phyloP scores from a whole-genome alignment of 2,329 filamentous ascomycete species.

The Aurifilum marmelostoma region DNA sequence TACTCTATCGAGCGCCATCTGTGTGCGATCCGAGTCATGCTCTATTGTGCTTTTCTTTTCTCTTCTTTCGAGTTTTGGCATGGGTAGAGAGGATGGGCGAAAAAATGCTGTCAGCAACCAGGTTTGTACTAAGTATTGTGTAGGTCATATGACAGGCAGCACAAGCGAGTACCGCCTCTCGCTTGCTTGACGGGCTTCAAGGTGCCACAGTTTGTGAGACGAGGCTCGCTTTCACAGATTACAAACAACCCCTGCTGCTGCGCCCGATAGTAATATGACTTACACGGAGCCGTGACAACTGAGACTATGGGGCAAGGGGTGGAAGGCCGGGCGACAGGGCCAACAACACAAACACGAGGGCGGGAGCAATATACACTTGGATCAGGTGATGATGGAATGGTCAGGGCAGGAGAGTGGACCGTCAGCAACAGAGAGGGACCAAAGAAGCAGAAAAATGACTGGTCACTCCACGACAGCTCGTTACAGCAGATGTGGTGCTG shows the following conservation, averaged over 20 bases:
- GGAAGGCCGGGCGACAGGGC: neutral
- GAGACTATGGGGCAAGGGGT: too few species aligned
- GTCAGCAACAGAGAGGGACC: too few species aligned
- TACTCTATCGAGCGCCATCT: neutral
- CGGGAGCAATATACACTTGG: neutral
- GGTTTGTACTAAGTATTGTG: neutral
- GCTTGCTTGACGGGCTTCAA: neutral
- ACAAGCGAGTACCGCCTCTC: neutral
- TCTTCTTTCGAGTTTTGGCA: too few species aligned
- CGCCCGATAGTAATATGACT: neutral
- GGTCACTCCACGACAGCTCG: neutral
- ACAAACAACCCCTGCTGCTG: neutral
- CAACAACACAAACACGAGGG: neutral
- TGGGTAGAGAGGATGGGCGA: neutral
- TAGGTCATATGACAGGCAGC: conserved; percentile 2
- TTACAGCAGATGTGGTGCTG: conserved; percentile 5
- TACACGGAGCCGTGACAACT: neutral
- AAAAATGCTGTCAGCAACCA: neutral
- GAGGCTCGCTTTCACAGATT: neutral
- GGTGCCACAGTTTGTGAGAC: neutral
- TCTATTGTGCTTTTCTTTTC: neutral
- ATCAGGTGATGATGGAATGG: neutral
- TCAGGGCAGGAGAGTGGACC: neutral
- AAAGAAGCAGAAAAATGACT: neutral
- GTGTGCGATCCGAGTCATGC: conserved; percentile 3